A percentile compares a stretch with the other conserved stretches of the same genome.
These are phyloP conservation scores for Obelidium mucronatum DNA, from an alignment of 192 early-diverging fungal genomes.

Conservation along the genomic window DNA sequence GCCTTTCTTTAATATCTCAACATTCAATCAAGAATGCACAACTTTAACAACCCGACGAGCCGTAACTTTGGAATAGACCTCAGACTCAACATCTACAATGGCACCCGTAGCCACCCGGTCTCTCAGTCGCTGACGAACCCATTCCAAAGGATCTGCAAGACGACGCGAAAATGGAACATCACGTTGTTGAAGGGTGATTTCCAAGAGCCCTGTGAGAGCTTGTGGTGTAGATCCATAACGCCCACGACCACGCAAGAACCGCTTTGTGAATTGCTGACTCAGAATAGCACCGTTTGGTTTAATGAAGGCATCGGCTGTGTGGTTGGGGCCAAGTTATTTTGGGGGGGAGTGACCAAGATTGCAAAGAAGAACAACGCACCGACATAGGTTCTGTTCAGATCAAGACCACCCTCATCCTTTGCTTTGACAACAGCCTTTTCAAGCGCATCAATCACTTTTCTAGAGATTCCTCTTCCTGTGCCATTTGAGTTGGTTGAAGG, in stretches of 20 bases:
- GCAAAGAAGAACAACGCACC: constrained; percentile 38
- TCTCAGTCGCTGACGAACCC: constrained; percentile 47
- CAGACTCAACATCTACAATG: constrained; percentile 28
- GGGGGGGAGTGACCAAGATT: neutral
- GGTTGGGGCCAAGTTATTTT: neutral
- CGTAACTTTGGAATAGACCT: constrained; percentile 37
- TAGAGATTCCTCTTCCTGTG: constrained; percentile 43
- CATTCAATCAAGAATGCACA: constrained; percentile 43
- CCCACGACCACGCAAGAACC: constrained; percentile 52
- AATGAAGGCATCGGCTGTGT: constrained; percentile 57
- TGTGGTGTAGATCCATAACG: constrained; percentile 61
- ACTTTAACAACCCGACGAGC: constrained; percentile 37
- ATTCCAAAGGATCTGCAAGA: constrained; percentile 52
- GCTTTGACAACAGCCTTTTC: constrained; percentile 50
- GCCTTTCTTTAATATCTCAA: too few species aligned
- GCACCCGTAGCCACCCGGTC: constrained; percentile 1
- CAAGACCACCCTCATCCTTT: constrained; percentile 45
- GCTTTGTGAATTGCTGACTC: constrained; percentile 35
- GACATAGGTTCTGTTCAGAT: constrained; percentile 55
- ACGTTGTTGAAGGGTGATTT: constrained; percentile 57
- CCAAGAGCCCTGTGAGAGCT: constrained; percentile 38
- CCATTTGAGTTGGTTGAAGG: constrained; percentile 50
- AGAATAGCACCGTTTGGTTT: constrained; percentile 45
- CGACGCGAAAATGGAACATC: constrained; percentile 38
- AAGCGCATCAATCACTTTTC: constrained; percentile 38